These are phyloP conservation scores for Pyricularia sp. DNA, from an alignment of 2,329 filamentous ascomycete genomes.

Conservation along the genomic window DNA sequence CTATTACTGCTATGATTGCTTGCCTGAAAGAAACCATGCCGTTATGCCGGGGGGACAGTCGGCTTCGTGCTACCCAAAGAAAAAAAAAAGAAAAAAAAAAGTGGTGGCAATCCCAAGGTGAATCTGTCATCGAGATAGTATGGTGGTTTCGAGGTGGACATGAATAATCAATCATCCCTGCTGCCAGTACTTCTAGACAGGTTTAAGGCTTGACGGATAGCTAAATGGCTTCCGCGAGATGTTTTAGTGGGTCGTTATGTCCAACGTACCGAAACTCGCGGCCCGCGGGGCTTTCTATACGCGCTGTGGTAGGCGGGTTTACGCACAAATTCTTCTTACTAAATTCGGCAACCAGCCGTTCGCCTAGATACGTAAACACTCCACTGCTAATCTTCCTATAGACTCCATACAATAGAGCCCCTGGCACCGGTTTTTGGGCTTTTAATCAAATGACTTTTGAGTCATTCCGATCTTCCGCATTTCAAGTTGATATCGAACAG, in stretches of 20 bases:
- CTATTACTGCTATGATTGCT: neutral
- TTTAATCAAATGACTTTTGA: neutral
- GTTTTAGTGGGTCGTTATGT: neutral
- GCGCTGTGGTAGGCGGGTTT: neutral
- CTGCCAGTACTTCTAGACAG: no score
- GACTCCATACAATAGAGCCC: neutral
- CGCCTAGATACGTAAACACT: neutral
- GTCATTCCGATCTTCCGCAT: no score
- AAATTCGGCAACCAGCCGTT: neutral
- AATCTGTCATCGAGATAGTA: no score
- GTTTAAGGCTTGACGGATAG: no score
- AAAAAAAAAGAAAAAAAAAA: no score
- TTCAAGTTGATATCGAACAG: neutral
- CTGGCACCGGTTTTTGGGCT: no score
- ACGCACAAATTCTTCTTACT: neutral
- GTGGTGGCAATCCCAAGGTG: no score
- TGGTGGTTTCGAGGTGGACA: no score
- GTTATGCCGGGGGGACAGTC: no score
- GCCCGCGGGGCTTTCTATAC: neutral
- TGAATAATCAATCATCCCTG: no score
- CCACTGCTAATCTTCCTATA: neutral
- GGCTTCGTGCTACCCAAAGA: no score
- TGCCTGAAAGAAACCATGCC: neutral
- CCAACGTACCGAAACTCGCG: neutral
- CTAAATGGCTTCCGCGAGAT: no score